These are phyloP conservation scores for Carex kokanica DNA, from an alignment of 176 grass and related monocot genomes.

Conservation along the genomic window DNA sequence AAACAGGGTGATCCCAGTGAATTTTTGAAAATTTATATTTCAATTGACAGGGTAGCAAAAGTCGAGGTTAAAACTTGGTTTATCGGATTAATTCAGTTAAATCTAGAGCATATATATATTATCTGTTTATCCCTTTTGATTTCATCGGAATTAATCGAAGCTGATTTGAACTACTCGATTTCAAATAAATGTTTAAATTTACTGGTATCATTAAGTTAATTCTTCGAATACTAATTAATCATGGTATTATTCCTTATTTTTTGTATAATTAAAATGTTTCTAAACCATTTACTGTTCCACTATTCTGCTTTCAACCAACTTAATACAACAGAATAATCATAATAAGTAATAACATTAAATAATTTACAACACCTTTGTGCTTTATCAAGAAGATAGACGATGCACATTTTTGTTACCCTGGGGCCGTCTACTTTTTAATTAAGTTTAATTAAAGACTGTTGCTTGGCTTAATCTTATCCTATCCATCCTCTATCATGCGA, in stretches of 20 bases:
- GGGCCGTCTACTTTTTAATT: not conserved
- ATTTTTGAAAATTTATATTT: not conserved
- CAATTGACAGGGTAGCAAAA: not conserved
- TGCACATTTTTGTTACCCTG: not conserved
- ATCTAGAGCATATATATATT: not conserved
- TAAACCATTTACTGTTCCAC: not conserved
- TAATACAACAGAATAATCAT: not conserved
- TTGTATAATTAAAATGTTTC: not conserved
- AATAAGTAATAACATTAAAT: not conserved
- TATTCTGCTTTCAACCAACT: not conserved
- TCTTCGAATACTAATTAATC: not conserved
- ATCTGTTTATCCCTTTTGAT: too few relatives aligned
- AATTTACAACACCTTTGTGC: not conserved
- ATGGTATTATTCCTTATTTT: not conserved
- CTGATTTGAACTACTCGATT: too few relatives aligned
- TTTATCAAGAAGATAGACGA: not conserved
- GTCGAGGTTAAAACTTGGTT: not conserved
- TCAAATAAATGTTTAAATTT: too few relatives aligned
- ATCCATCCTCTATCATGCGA: not conserved
- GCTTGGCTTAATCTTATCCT: conserved; percentile 23
- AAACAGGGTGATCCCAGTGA: too few relatives aligned
- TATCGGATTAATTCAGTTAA: not conserved
- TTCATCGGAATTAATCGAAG: too few relatives aligned
- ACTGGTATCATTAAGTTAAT: too few relatives aligned
- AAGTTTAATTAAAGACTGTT: not conserved